Base-by-base conservation (phyloP, 805 yeast species). In the Suhomyces prunicola region DNA sequence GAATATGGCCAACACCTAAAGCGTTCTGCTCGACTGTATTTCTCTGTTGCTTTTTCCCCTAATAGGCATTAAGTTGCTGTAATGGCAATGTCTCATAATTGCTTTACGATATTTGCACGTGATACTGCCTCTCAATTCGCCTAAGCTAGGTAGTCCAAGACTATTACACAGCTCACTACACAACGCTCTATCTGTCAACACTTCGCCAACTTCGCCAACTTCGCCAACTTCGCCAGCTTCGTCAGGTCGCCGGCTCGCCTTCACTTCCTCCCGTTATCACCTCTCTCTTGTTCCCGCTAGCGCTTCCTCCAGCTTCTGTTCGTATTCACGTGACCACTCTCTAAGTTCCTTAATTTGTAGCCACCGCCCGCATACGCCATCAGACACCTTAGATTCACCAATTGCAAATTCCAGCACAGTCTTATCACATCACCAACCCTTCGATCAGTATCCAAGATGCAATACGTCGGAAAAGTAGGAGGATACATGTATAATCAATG, bases 401-500 rank as follows among this genome's bases (percentile, higher is more conserved):
- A 44, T 44, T 23, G 46, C 46, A 44, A 24, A 9, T 17, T 5
- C 12, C 15, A 26, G 24, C 31, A 19, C 31, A 13, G 27, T n/a
- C 17, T 17, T 29, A 64, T 64, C 46, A 46, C 58, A 52, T 4
- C n/a, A 40, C 23, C 4, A 19, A 40, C 24, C 24, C 17, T n/a
- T 33, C 17, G n/a, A 2, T 6, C 17, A 33, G 33, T 33, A 33
- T 29, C 47, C 47, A 46, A 13, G 51, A 93, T 93, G 98, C 98
- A 93, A 71, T 93, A 91, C 85, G 94, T 93, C 58, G 97, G 97
- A 15, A 82, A 96, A 65, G 97, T 97, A 17, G 86, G 96, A 54
- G 97, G 90, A 31, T 87, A 96, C 36, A 96, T 94, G 6, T 92
- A 97, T 53, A 91, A 91, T 69, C 94, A 97, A 48, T 93, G 97